Base-by-base conservation (phyloP, 2,329 filamentous ascomycete genomes). In the Ophiostoma piceae region DNA sequence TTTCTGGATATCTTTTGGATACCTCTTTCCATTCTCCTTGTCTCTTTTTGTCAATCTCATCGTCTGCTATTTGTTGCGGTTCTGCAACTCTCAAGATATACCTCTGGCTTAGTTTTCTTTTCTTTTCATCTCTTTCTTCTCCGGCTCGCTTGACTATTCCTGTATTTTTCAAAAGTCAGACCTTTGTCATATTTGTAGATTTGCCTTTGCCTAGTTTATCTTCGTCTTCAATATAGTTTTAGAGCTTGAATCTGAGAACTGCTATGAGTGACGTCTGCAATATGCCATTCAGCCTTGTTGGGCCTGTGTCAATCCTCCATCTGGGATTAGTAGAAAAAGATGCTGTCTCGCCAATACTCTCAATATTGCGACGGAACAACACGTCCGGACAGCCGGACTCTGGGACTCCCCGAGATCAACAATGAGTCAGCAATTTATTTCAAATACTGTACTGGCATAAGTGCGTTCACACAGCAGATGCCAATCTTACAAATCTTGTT, bases 141-240 rank as follows among this genome's bases (percentile, higher is more conserved):
- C 22, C 51, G 8, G 51, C 22, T 47, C 43, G 43, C 51, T 26
- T 26, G 9, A 57, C 7, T 26, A 16, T 57, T 57, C 22, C 12
- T 60, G 22, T 32, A 32, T 35, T 69, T 60, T 26, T 66, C 41
- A 54, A 66, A 51, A 64, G 39, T 41, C 39, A 14, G 39, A 39
- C 39, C 11, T 12, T 41, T 41, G 39, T 41, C 39, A 41, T 14
- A 14, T 41, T 12, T 41, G 12, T 41, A 41, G 39, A 41, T 41
- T 41, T 14, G 11, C 39, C 11, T 14, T 14, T 41, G 9, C 39
- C 39, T 41, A 41, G 39, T 41, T 41, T 14, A 41, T 41, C 39
- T 41, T 41, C 12, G 11, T 41, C 39, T 41, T 41, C 8, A 41
- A 41, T 41, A 41, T 12, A 41, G 39, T 14, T 41, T 39, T 41